phyloP scores from a whole-genome alignment of 495 filamentous ascomycete genomes.

The Clohesyomyces aquaticus region DNA sequence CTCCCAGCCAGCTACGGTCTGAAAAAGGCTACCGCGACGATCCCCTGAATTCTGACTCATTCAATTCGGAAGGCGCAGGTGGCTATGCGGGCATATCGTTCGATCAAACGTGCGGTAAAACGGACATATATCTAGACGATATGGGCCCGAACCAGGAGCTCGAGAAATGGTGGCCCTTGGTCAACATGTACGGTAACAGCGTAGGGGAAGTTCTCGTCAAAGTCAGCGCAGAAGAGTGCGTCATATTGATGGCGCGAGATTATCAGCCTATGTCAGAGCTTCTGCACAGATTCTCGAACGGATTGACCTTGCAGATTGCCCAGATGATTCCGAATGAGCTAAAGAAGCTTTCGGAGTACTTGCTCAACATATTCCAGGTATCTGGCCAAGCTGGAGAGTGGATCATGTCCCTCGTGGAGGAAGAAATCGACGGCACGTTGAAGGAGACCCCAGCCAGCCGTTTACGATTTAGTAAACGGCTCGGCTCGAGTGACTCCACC shows the following conservation, averaged over 20 bases:
- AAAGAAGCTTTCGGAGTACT: constrained; percentile 76
- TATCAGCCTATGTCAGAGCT: constrained; percentile 84
- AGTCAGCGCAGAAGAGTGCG: constrained; percentile 79
- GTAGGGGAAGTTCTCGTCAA: constrained; percentile 89
- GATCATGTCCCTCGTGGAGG: constrained; percentile 90
- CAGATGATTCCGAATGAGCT: constrained; percentile 76
- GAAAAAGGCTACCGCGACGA: constrained; percentile 24
- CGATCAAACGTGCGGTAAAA: constrained; percentile 69
- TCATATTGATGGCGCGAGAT: constrained; percentile 83
- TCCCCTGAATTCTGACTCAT: constrained; percentile 39
- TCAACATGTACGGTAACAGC: constrained; percentile 70
- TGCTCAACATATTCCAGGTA: constrained; percentile 95
- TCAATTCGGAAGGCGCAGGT: constrained; percentile 41
- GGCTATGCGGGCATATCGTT: constrained; percentile 51
- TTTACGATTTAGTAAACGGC: constrained; percentile 72
- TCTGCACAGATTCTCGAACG: constrained; percentile 79
- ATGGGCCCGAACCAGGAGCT: constrained; percentile 75
- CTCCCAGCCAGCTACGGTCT: constrained; percentile 43
- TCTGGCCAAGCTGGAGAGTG: constrained; percentile 86
- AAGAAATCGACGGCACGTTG: constrained; percentile 91
- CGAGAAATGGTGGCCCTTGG: constrained; percentile 88
- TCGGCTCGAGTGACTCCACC: constrained; percentile 78
- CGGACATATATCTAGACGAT: constrained; percentile 85
- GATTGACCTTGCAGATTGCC: constrained; percentile 83
- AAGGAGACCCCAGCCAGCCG: constrained; percentile 73